A percentile compares a stretch with the other conserved stretches of the same genome.
These are phyloP conservation scores for Stagonosporopsis cucurbitacearum DNA, from an alignment of 2,329 filamentous ascomycete species.

Conservation along the genomic window DNA sequence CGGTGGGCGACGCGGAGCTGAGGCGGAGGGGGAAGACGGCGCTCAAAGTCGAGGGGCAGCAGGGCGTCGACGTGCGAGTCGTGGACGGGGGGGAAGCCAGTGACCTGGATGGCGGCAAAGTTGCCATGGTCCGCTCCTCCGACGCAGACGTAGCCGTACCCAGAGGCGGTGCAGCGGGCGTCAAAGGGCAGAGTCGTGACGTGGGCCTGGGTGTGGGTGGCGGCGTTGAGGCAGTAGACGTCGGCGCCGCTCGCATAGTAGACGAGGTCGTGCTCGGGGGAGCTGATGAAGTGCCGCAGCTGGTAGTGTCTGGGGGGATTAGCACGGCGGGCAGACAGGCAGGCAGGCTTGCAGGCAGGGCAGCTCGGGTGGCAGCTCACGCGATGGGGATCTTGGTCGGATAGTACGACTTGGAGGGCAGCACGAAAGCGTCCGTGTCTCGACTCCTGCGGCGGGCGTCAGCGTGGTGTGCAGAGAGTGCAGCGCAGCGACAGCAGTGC, in stretches of 20 bases:
- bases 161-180: slow-evolving; percentile 85
- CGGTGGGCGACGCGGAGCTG: slow-evolving; percentile 44
- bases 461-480: slow-evolving; percentile 15
- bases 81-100: slow-evolving; percentile 50
- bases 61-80: slow-evolving; percentile 62
- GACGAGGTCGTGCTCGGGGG: slow-evolving; percentile 74
- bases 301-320: slow-evolving; percentile 73
- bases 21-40: slow-evolving; percentile 44
- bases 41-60: slow-evolving; percentile 59
- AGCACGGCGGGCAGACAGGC: slow-evolving; percentile 12
- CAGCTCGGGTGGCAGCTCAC: slow-evolving; percentile 46
- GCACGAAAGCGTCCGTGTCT: slow-evolving; percentile 55
- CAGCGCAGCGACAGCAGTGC: neutral
- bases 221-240: slow-evolving; percentile 63
- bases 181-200: slow-evolving; percentile 70
- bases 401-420: slow-evolving; percentile 55
- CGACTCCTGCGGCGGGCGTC: slow-evolving; percentile 40
- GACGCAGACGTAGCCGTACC: slow-evolving; percentile 86
- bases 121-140: slow-evolving; percentile 85
- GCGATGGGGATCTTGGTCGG: slow-evolving; percentile 57
- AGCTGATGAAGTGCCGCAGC: slow-evolving; percentile 87
- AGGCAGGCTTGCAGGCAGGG: neutral
- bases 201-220: slow-evolving; percentile 75
- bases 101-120: slow-evolving; percentile 78
- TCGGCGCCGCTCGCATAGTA: slow-evolving; percentile 84